Base-by-base conservation (phyloP, 2,329 filamentous ascomycete genomes). In the Alternaria consortialis region DNA sequence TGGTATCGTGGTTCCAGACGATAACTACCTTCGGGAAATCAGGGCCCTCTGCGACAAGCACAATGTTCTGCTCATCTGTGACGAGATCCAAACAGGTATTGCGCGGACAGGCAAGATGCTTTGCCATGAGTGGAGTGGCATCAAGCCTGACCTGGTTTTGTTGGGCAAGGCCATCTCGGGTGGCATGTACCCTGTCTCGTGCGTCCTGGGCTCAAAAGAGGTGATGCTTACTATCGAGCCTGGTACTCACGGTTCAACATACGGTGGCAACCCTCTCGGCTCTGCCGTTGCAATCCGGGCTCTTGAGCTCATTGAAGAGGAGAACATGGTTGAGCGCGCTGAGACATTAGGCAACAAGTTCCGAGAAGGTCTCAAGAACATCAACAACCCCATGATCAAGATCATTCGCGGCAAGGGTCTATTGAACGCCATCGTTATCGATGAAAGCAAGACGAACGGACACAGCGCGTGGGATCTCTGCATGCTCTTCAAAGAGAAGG, bases 31-130 rank as follows among this genome's bases (percentile, higher is more conserved):
- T 34, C 80, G 84, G 69, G 88, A 90, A 74, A 92, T 94, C 46
- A 87, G 93, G 57, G 91, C 87, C 25, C 89, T 98, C 25, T 99
- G 95, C 84, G 93, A 92, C 81, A 91, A 97, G 85, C 88, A 98
- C 85, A 97, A 97, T 67, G 93, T 97, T 39, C 88, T 99, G 48
- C 84, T 99, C 76, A 98, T 99, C 80, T 97, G 92, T 80, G 95
- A 99, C 79, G 95, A 99, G 85, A 97, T 99, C 74, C 95, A 99
- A 82, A 99, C 95, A 5, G 94, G 94, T 68, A 97, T 99, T 76
- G 95, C 93, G 56, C 90, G 95, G 66, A 99, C 95, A 17, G 95
- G 95, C 54, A 92, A 91, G 75, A 91, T 99, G 84, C 88, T 99
- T 56, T 97, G 93, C 85, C 91, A 92, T 74, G 89, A 99, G 81